Percentiles rank a stretch among this genome's conserved stretches.
Evolutionary conservation across 176 grass and related monocot genomes (phyloP).

Genomic region (Oryza glumipatula): DNA sequence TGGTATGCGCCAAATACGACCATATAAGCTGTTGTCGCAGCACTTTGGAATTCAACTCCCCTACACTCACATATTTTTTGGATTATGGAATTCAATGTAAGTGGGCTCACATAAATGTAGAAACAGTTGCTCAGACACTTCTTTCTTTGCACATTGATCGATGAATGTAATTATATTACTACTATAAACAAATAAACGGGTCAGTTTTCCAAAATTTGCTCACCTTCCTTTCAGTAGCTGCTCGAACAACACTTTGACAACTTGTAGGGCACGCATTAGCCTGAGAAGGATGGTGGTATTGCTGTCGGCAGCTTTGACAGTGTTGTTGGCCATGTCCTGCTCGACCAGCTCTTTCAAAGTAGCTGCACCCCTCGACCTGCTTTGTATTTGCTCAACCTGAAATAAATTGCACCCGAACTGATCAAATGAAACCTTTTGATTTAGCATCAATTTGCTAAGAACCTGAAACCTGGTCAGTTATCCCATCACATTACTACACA

Average conservation of each 20-base stretch:
- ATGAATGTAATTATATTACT: too few species aligned
- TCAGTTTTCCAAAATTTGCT: not conserved
- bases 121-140: too few species aligned
- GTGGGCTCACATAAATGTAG: too few species aligned
- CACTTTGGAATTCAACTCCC: too few species aligned
- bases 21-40: too few species aligned
- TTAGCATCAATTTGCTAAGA: not conserved
- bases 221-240: not conserved
- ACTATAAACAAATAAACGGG: too few species aligned
- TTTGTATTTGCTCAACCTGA: not conserved
- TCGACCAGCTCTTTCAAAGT: not conserved
- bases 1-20: too few species aligned
- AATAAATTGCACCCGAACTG: not conserved
- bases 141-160: too few species aligned
- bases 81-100: too few species aligned
- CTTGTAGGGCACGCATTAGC: not conserved
- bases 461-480: too few species aligned
- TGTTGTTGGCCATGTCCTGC: not conserved
- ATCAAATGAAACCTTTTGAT: not conserved
- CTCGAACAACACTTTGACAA: not conserved
- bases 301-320: not conserved
- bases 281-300: not conserved
- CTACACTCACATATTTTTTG: too few species aligned
- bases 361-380: not conserved
- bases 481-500: too few species aligned